phyloP scores from a whole-genome alignment of 805 yeast species.

The Brettanomyces anomalus region DNA sequence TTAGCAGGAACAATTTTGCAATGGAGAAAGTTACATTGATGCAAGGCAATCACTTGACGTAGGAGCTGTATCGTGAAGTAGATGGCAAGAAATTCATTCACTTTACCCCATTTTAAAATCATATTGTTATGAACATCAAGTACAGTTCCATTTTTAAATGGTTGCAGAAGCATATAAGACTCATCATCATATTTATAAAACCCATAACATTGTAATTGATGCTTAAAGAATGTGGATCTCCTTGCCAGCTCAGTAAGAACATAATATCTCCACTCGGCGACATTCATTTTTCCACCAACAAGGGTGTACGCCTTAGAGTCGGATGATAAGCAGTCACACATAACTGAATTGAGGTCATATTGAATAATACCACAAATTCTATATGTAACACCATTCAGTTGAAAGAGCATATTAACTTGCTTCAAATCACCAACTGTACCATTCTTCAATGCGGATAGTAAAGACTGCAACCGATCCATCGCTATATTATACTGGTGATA shows the following conservation, averaged over 20 bases:
- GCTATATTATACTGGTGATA: conserved; percentile 10
- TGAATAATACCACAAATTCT: too few relatives aligned
- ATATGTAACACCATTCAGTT: too few relatives aligned
- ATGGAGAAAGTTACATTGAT: conserved; percentile 59
- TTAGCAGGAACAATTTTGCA: conserved; percentile 85
- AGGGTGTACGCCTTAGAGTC: too few relatives aligned
- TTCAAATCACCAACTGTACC: conserved; percentile 1
- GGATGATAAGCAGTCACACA: too few relatives aligned
- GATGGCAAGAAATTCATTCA: conserved; percentile 54
- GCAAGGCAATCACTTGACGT: conserved; percentile 51
- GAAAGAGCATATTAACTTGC: too few relatives aligned
- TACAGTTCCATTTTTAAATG: conserved; percentile 62
- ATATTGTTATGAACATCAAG: conserved; percentile 55
- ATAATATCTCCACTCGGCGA: conserved; percentile 76
- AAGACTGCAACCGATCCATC: conserved; percentile 8
- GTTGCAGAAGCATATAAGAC: conserved; percentile 57
- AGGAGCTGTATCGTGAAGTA: conserved; percentile 60
- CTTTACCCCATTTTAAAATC: neutral
- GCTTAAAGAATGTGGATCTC: conserved; percentile 20
- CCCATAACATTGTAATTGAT: conserved; percentile 35
- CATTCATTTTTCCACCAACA: conserved; percentile 39
- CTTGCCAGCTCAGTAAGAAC: conserved; percentile 49
- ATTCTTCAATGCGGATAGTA: conserved; percentile 14
- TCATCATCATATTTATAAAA: conserved; percentile 56
- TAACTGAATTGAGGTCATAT: too few relatives aligned